Conservation (phyloP, 805 yeast species). For the Yamadazyma laniorum region DNA sequence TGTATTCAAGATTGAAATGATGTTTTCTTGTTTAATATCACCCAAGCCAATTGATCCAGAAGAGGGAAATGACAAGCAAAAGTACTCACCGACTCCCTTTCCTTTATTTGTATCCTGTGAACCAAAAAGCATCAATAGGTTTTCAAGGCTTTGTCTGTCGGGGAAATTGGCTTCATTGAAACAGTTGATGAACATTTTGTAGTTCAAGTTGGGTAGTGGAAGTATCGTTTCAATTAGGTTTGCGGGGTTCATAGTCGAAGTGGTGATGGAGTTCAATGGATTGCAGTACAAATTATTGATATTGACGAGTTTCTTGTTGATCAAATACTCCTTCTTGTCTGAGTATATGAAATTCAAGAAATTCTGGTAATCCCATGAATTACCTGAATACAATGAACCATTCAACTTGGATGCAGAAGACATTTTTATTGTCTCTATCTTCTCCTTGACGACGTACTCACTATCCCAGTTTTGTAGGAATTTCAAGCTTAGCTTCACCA, state of each 20-base stretch:
- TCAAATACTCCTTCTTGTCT: slow-evolving; percentile 8
- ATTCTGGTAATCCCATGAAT: slow-evolving; percentile 65
- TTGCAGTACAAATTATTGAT: slow-evolving; percentile 39
- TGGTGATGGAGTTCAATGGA: slow-evolving; percentile 50
- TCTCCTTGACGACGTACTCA: slow-evolving; percentile 69
- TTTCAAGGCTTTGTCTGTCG: slow-evolving; percentile 33
- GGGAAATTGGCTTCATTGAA: slow-evolving; percentile 61
- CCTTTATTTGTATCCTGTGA: slow-evolving; percentile 17
- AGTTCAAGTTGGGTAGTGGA: slow-evolving; percentile 50
- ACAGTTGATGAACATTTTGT: slow-evolving; percentile 58
- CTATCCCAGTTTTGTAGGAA: slow-evolving; percentile 51
- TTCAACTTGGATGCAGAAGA: slow-evolving; percentile 67
- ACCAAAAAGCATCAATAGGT: slow-evolving; percentile 18
- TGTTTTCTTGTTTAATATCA: slow-evolving; percentile 58
- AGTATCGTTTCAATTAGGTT: slow-evolving; percentile 24
- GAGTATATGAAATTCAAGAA: slow-evolving; percentile 20
- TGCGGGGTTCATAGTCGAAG: slow-evolving; percentile 20
- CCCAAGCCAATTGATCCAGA: slow-evolving; percentile 82
- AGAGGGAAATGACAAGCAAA: slow-evolving; percentile 66
- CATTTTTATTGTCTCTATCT: slow-evolving; percentile 80
- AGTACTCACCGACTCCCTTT: slow-evolving; percentile 19
- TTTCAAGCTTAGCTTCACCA: slow-evolving; percentile 10
- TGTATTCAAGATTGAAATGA: slow-evolving; percentile 62
- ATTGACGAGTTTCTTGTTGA: slow-evolving; percentile 7
- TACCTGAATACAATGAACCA: slow-evolving; percentile 75